Conservation (phyloP, 2,329 filamentous ascomycete genomes). For the Aureobasidium melanogenum region DNA sequence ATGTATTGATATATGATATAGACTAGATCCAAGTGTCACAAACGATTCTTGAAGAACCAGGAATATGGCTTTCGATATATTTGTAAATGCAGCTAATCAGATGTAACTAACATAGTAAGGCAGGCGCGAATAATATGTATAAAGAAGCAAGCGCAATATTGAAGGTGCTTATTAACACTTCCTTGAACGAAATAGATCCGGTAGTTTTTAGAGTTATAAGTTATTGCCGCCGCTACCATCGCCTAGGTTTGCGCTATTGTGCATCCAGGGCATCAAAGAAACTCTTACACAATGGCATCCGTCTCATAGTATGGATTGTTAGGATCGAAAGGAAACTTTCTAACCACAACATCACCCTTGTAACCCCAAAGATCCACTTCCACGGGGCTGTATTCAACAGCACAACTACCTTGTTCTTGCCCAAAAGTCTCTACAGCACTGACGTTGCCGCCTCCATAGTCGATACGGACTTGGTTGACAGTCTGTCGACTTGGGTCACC, state of each 20-base stretch:
- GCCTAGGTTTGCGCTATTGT: too few relatives aligned
- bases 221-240: too few relatives aligned
- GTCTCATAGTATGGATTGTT: constrained; percentile 23
- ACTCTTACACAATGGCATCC: constrained; percentile 6
- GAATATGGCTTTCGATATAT: background rate
- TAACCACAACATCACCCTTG: constrained; percentile 27
- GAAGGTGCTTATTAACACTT: too few relatives aligned
- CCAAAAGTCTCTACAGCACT: constrained; percentile 27
- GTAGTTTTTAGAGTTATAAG: too few relatives aligned
- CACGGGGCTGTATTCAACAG: constrained; percentile 20
- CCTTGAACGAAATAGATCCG: too few relatives aligned
- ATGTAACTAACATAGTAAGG: background rate
- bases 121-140: background rate
- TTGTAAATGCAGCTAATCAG: background rate
- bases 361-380: constrained; percentile 24
- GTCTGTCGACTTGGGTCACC: constrained; percentile 33
- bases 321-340: constrained; percentile 32
- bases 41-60: too few relatives aligned
- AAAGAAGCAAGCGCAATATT: too few relatives aligned
- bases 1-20: background rate
- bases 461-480: constrained; percentile 33
- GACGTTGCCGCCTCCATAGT: constrained; percentile 26
- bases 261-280: background rate
- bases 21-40: background rate
- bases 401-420: constrained; percentile 23